A percentile compares a stretch with the other conserved stretches of the same genome.
Evolutionary conservation across 306 rosid genomes (phyloP).

Genomic region (Quercus suber): DNA sequence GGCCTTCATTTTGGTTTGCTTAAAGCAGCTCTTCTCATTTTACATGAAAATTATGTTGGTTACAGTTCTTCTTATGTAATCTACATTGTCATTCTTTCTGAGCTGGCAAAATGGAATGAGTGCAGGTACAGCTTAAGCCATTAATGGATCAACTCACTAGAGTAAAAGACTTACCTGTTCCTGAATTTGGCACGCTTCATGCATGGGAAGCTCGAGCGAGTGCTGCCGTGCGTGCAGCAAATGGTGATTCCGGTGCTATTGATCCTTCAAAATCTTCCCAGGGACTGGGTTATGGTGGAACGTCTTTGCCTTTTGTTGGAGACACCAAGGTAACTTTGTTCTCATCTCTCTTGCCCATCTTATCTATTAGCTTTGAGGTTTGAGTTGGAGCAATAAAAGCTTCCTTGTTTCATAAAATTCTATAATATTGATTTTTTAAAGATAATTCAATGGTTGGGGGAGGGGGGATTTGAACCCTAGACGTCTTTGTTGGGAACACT

Average conservation of each 20-base stretch:
- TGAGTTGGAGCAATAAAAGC: constrained; percentile 3
- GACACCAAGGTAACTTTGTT: constrained; percentile 79
- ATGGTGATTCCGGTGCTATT: constrained; percentile 57
- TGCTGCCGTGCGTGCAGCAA: constrained; percentile 73
- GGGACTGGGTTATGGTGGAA: constrained; percentile 71
- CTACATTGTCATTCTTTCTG: not conserved
- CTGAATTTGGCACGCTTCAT: constrained; percentile 87
- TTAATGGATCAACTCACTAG: constrained; percentile 77
- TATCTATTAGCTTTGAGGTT: not conserved
- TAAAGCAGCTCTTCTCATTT: constrained; percentile 14
- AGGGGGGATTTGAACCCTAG: too few relatives aligned
- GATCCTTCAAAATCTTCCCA: constrained; percentile 76
- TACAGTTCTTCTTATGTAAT: not conserved
- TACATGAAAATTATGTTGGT: constrained; percentile 6
- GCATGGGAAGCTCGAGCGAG: constrained; percentile 98
- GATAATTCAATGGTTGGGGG: too few relatives aligned
- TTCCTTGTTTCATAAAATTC: not conserved
- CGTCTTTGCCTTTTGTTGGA: constrained; percentile 85
- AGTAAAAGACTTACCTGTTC: constrained; percentile 88
- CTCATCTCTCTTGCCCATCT: not conserved
- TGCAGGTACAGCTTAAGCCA: constrained; percentile 91
- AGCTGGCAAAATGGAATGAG: constrained; percentile 11
- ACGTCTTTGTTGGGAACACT: too few relatives aligned
- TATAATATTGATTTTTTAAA: too few relatives aligned
- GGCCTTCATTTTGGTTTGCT: constrained; percentile 2